Evolutionary conservation across 2,329 filamentous ascomycete genomes (phyloP).

Genomic region (Microsporum canis): DNA sequence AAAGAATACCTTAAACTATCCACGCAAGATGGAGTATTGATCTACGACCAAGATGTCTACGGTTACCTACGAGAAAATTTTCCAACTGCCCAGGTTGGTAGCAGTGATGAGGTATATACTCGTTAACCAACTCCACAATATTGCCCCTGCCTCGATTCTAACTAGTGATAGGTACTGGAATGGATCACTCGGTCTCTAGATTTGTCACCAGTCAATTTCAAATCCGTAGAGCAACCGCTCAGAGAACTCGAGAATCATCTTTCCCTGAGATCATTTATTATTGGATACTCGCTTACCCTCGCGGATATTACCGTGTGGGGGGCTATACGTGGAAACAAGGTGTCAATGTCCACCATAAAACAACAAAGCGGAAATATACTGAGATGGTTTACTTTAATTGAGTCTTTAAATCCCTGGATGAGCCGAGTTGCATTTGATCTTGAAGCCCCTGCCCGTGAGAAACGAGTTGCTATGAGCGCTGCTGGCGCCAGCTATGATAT

Average conservation of each 20-base stretch:
- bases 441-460: conserved; percentile 57
- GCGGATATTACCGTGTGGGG: conserved; percentile 75
- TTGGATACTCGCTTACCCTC: conserved; percentile 66
- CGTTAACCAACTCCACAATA: background rate
- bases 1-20: background rate
- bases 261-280: conserved; percentile 72
- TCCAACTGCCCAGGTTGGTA: conserved; percentile 21
- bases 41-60: background rate
- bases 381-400: conserved; percentile 80
- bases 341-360: conserved; percentile 69
- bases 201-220: conserved; percentile 59
- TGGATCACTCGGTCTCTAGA: conserved; percentile 46
- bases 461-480: conserved; percentile 58
- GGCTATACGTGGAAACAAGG: conserved; percentile 69
- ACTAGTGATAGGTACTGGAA: conserved; percentile 18
- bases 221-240: conserved; percentile 63
- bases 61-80: background rate
- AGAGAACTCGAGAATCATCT: conserved; percentile 76
- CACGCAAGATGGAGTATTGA: background rate
- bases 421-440: conserved; percentile 57
- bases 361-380: conserved; percentile 63
- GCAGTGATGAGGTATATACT: conserved; percentile 23
- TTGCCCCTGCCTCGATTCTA: background rate
- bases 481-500: conserved; percentile 84
- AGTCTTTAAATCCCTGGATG: conserved; percentile 68